Percentiles rank a stretch among this genome's conserved stretches.
phyloP scores from a whole-genome alignment of 1,284 basidiomycete genomes.

The Pterula multifida region DNA sequence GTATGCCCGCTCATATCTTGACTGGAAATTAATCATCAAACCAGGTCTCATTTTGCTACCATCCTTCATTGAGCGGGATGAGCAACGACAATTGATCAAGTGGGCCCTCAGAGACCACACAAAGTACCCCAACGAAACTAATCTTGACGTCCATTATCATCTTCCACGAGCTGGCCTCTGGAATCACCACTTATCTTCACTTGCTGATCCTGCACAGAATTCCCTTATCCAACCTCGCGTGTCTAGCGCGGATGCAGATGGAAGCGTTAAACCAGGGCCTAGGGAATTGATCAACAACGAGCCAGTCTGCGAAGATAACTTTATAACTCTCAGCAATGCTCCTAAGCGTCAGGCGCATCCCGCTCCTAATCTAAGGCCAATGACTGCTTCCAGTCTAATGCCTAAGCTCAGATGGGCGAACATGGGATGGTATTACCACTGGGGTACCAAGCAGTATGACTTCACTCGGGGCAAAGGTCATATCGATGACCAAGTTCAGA shows the following conservation, averaged over 20 bases:
- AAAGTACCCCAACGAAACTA: conserved; percentile 70
- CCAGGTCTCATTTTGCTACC: conserved; percentile 77
- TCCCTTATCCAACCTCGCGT: conserved; percentile 25
- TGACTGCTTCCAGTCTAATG: conserved; percentile 40
- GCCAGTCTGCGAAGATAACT: conserved; percentile 40
- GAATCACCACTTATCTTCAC: conserved; percentile 40
- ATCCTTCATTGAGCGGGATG: conserved; percentile 42
- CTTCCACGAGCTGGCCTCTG: conserved; percentile 65
- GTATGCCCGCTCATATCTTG: conserved; percentile 9
- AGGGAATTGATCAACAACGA: conserved; percentile 58
- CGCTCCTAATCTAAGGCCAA: conserved; percentile 38
- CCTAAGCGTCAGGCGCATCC: conserved; percentile 49
- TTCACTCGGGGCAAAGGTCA: conserved; percentile 56
- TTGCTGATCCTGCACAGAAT: conserved; percentile 17
- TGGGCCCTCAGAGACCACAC: conserved; percentile 71
- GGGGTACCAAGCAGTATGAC: conserved; percentile 88
- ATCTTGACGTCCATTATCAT: conserved; percentile 74
- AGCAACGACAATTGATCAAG: conserved; percentile 55
- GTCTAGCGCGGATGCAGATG: conserved; percentile 15
- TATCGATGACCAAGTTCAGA: conserved; percentile 42
- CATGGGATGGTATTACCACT: conserved; percentile 87
- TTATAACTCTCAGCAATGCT: conserved; percentile 29
- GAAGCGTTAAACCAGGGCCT: conserved; percentile 28
- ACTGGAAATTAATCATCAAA: conserved; percentile 14
- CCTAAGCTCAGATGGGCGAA: conserved; percentile 82